Evolutionary conservation across 495 filamentous ascomycete genomes (phyloP).

Genomic region (Hyaloscypha bicolor): DNA sequence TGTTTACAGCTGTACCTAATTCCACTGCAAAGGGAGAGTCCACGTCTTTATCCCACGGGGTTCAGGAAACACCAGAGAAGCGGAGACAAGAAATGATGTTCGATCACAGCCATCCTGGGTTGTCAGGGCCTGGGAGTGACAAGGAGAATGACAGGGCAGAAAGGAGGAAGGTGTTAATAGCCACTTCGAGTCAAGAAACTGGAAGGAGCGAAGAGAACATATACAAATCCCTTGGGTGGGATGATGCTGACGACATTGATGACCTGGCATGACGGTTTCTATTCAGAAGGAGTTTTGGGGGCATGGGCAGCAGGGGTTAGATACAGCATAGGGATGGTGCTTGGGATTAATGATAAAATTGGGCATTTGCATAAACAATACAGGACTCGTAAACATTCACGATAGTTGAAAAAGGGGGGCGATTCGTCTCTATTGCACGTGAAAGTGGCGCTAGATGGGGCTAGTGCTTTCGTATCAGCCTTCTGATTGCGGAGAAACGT

Average conservation of each 20-base stretch:
- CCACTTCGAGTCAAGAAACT: constrained; percentile 16
- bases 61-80: constrained; percentile 32
- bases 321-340: constrained; percentile 17
- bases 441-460: not conserved
- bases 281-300: constrained; percentile 18
- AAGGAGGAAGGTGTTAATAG: constrained; percentile 29
- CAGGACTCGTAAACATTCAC: not conserved
- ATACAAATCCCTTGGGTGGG: constrained; percentile 77
- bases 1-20: constrained; percentile 24
- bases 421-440: not conserved
- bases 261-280: constrained; percentile 32
- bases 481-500: not conserved
- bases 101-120: constrained; percentile 21
- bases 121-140: constrained; percentile 5
- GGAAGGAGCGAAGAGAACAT: constrained; percentile 51
- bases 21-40: constrained; percentile 16
- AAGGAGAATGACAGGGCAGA: constrained; percentile 31
- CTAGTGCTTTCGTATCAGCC: not conserved
- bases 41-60: not conserved
- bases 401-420: not conserved
- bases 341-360: constrained; percentile 7
- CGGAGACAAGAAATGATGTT: constrained; percentile 2
- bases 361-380: constrained; percentile 8
- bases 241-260: constrained; percentile 66
- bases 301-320: constrained; percentile 4